Evolutionary conservation across 139 green algal species (phyloP).

Genomic region (Marvania coccoides): DNA sequence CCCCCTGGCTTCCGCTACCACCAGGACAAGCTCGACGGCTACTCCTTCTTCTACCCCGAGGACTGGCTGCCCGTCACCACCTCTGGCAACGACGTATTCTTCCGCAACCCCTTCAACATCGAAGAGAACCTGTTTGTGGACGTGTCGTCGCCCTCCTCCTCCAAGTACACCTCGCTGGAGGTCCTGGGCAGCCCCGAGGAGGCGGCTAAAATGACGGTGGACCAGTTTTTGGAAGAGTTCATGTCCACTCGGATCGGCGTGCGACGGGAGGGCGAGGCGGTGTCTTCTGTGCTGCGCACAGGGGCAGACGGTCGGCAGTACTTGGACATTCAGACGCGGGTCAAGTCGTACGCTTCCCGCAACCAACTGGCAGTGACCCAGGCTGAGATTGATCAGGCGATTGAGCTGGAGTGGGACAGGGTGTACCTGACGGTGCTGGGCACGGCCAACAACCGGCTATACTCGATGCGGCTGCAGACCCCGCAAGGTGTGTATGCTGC

Average conservation of each 20-base stretch:
- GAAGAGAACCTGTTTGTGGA: constrained; percentile 92
- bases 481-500: constrained; percentile 14
- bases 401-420: constrained; percentile 74
- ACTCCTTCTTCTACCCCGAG: constrained; percentile 72
- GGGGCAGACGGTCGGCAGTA: constrained; percentile 40
- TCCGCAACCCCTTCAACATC: constrained; percentile 70
- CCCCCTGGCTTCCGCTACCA: constrained; percentile 45
- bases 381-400: constrained; percentile 8
- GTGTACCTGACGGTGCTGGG: constrained; percentile 65
- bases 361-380: constrained; percentile 69
- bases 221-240: constrained; percentile 84
- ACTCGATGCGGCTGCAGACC: constrained; percentile 69
- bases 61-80: constrained; percentile 65
- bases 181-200: constrained; percentile 77
- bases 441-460: constrained; percentile 74
- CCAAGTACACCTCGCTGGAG: constrained; percentile 55
- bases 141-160: constrained; percentile 77
- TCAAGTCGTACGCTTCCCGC: constrained; percentile 65
- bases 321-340: constrained; percentile 53
- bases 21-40: constrained; percentile 80
- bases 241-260: constrained; percentile 92
- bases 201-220: constrained; percentile 51
- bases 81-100: constrained; percentile 85
- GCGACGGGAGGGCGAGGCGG: constrained; percentile 40
- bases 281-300: constrained; percentile 19